Conservation (phyloP, 495 filamentous ascomycete species). For the Tricharina praecox region DNA sequence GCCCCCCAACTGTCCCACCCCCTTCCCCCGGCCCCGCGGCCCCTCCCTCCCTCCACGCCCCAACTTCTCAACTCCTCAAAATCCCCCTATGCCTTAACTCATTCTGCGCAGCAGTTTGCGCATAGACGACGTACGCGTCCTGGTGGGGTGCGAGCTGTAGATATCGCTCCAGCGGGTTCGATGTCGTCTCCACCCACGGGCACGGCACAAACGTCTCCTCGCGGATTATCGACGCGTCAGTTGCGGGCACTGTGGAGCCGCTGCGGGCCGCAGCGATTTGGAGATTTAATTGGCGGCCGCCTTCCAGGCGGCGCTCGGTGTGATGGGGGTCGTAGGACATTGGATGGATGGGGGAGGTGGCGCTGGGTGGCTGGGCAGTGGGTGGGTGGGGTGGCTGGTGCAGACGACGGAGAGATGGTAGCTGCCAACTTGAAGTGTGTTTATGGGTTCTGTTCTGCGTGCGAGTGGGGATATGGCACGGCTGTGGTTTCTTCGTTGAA, state of each 20-base stretch:
- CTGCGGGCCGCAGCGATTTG: slow-evolving; percentile 17
- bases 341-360: too few relatives aligned
- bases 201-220: slow-evolving; percentile 15
- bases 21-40: too few relatives aligned
- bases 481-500: too few relatives aligned
- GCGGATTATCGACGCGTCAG: slow-evolving; percentile 19
- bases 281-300: slow-evolving; percentile 18
- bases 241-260: slow-evolving; percentile 15
- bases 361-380: too few relatives aligned
- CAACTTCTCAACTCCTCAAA: not conserved
- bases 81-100: slow-evolving; percentile 16
- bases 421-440: too few relatives aligned
- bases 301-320: slow-evolving; percentile 22
- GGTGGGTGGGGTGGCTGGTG: too few relatives aligned
- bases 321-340: slow-evolving; percentile 13
- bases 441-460: too few relatives aligned
- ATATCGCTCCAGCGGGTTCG: slow-evolving; percentile 20
- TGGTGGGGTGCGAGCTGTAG: slow-evolving; percentile 17
- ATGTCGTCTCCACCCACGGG: not conserved
- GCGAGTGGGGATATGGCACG: too few relatives aligned
- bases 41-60: too few relatives aligned
- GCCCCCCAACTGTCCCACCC: too few relatives aligned
- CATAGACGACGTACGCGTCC: slow-evolving; percentile 21
- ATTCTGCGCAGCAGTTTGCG: slow-evolving; percentile 19
- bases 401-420: too few relatives aligned